A percentile compares a stretch with the other conserved stretches of the same genome.
Conservation (phyloP, 352 stramenopile genomes). For the Phytophthora niederhauseri region DNA sequence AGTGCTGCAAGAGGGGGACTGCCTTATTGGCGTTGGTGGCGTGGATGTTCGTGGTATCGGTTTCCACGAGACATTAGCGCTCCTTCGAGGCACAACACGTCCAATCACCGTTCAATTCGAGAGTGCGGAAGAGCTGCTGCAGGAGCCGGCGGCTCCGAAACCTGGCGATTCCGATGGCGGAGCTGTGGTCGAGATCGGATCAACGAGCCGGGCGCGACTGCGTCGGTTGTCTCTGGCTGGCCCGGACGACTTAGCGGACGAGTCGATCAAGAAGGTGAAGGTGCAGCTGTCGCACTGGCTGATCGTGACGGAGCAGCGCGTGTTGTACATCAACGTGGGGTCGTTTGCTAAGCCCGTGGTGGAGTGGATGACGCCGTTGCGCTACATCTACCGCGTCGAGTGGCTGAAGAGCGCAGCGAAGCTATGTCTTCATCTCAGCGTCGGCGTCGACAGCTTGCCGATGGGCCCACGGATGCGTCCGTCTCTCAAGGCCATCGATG, state of each 20-base stretch:
- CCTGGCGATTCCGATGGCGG: constrained; percentile 19
- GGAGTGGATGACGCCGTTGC: constrained; percentile 90
- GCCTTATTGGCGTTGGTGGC: constrained; percentile 70
- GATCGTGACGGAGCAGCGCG: constrained; percentile 88
- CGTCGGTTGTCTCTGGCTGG: constrained; percentile 30
- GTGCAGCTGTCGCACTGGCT: constrained; percentile 87
- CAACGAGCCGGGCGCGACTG: constrained; percentile 34
- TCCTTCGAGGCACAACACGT: constrained; percentile 74
- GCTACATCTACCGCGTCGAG: constrained; percentile 86
- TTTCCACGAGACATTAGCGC: constrained; percentile 83
- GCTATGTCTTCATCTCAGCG: constrained; percentile 81
- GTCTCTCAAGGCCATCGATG: constrained; percentile 70
- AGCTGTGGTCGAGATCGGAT: constrained; percentile 20
- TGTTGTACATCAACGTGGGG: constrained; percentile 86
- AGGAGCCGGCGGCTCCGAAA: constrained; percentile 28
- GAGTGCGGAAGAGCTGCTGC: constrained; percentile 73
- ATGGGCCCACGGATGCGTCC: constrained; percentile 76
- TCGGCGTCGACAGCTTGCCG: constrained; percentile 85
- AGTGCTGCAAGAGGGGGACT: constrained; percentile 82
- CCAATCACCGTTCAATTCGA: constrained; percentile 85
- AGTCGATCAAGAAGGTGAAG: constrained; percentile 54
- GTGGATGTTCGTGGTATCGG: constrained; percentile 86
- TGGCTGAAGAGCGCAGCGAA: constrained; percentile 58
- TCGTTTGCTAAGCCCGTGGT: constrained; percentile 79
- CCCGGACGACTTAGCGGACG: constrained; percentile 27